Base-by-base conservation (phyloP, 805 yeast genomes). In the Barnettozyma siamensis region DNA sequence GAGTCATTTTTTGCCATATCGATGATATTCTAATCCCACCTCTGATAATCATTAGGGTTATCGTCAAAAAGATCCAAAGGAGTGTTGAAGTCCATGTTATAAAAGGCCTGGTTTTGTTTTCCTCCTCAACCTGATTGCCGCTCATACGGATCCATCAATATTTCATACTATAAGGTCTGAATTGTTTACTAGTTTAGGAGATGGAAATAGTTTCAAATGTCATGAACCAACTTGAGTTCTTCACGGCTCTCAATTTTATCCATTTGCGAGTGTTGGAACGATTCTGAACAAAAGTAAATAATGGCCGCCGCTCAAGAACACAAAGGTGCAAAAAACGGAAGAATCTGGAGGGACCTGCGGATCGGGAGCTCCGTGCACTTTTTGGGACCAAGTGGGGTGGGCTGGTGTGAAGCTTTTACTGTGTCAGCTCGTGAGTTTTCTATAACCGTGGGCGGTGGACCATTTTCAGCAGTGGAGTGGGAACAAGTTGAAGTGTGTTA, bases 21-120 rank as follows among this genome's bases (percentile, higher is more conserved):
- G n/a, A 71, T 63, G 38, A 93, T 72, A 55, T 86, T 89, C 99
- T 98, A 91, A 50, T 84, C 80, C 99, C 99, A 91, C 78, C 83
- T 84, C 38, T 67, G 54, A 2, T 69, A 67, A 50, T 75, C 72
- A 42, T 53, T 50, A 5, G 64, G 46, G 29, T 67, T 64, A 46
- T 67, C 70, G 42, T 60, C 91, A 72, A 59, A 74, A 91, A 0
- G 96, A 83, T 0, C 89, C 96, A 0, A 89, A 78, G 17, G 94
- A 83, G 55, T 89, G 95, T 47, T 93, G 65, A 12, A 91, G 69
- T 0, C 99, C 99, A 54, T 91, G 99, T 17, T 91, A 66, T 46
- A 88, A 62, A 18, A 91, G 65, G 1, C 91, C 65, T 0, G 98
- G 98, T 41, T 69, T 69, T 45, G 70, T 59, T 28, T 49, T 32